Conservation (phyloP, 106 monocot genomes). For the Agapanthus africanus region DNA sequence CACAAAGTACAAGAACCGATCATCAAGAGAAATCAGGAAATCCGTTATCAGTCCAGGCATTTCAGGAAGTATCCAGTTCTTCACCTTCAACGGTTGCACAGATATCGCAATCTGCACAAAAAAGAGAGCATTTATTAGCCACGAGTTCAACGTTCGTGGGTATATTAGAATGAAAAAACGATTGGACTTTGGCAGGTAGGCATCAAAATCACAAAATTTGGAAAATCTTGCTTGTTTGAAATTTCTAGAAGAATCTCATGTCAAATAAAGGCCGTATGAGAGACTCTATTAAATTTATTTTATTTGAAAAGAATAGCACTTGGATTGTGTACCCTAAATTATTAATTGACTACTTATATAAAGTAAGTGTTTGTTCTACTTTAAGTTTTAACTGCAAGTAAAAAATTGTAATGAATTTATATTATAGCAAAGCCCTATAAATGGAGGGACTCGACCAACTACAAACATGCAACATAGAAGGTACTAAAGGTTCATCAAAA, state of each 20-base stretch:
- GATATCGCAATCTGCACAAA: constrained; percentile 52
- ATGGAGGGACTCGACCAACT: not conserved
- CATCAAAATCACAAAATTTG: not conserved
- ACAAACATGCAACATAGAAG: not conserved
- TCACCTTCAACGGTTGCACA: constrained; percentile 71
- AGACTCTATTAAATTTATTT: no score
- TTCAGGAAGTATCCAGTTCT: constrained; percentile 94
- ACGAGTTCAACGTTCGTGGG: not conserved
- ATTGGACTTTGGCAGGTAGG: not conserved
- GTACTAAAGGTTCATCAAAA: not conserved
- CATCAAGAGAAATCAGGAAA: constrained; percentile 89
- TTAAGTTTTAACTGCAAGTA: no score
- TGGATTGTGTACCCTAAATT: not conserved
- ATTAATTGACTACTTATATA: not conserved
- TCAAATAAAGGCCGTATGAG: no score
- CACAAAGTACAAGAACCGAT: constrained; percentile 82
- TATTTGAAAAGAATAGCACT: not conserved
- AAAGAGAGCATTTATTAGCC: not conserved
- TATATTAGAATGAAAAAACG: not conserved
- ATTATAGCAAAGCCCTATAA: not conserved
- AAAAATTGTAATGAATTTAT: not conserved
- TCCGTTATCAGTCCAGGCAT: constrained; percentile 97
- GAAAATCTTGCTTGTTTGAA: not conserved
- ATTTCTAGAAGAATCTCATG: not conserved
- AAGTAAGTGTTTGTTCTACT: no score